phyloP scores from a whole-genome alignment of 179 eudicot species.

The Silene coronaria region DNA sequence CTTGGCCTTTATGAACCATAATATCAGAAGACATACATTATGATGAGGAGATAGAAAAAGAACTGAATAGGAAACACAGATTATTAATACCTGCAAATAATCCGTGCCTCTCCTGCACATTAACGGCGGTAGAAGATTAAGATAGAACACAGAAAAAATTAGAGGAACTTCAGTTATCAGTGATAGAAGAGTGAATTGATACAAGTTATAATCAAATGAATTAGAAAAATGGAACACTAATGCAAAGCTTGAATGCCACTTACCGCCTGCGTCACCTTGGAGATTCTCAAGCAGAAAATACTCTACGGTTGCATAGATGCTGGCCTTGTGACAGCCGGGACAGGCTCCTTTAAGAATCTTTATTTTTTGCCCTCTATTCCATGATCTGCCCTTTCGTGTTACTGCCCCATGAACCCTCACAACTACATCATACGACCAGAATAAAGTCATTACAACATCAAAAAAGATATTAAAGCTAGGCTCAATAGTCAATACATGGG shows the following conservation, averaged over 20 bases:
- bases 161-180: neutral
- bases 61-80: neutral
- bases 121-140: neutral
- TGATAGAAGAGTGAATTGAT: too few species aligned
- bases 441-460: neutral
- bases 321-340: conserved; percentile 42
- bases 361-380: conserved; percentile 60
- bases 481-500: neutral
- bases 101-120: conserved; percentile 54
- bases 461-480: neutral
- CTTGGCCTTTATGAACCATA: conserved; percentile 43
- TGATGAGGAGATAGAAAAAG: neutral
- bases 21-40: conserved; percentile 4
- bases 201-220: neutral
- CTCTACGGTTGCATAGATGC: conserved; percentile 56
- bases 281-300: conserved; percentile 62
- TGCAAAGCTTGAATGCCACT: conserved; percentile 20
- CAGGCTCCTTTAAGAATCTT: conserved; percentile 73
- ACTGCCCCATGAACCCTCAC: conserved; percentile 54
- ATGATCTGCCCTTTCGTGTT: conserved; percentile 43
- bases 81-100: conserved; percentile 58
- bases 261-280: conserved; percentile 67
- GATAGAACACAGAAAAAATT: neutral
- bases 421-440: conserved; percentile 30
- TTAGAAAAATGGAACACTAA: neutral